phyloP scores from a whole-genome alignment of 148 eudicot genomes.

The Diospyros lotus region DNA sequence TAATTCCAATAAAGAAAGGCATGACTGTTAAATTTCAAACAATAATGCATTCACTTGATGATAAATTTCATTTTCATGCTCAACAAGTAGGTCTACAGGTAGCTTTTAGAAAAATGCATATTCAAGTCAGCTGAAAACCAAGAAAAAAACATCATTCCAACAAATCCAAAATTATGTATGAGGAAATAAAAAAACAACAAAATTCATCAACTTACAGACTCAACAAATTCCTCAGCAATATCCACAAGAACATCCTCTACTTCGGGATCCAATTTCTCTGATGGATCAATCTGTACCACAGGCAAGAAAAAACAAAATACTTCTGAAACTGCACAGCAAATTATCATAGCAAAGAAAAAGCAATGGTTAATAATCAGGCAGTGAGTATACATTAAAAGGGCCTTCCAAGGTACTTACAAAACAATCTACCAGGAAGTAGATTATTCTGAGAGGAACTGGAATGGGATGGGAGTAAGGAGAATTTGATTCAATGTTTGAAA shows the following conservation, averaged over 20 bases:
- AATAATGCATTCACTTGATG: too few species aligned
- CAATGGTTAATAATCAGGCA: too few species aligned
- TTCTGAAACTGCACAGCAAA: background rate
- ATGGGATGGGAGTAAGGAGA: too few species aligned
- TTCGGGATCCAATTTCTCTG: slow-evolving; percentile 79
- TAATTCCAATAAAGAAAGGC: too few species aligned
- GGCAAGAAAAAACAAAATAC: background rate
- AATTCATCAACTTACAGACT: slow-evolving; percentile 59
- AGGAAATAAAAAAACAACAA: background rate
- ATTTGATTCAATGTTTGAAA: too few species aligned
- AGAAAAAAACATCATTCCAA: background rate
- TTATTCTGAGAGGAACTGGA: too few species aligned
- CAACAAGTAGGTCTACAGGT: background rate
- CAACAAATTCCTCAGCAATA: slow-evolving; percentile 92
- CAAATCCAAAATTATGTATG: background rate
- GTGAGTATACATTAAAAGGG: background rate
- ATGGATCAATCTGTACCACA: slow-evolving; percentile 71
- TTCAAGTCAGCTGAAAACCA: background rate
- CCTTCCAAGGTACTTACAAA: background rate
- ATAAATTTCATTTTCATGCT: too few species aligned
- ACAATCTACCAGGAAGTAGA: too few species aligned
- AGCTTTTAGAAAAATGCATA: background rate
- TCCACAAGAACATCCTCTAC: slow-evolving; percentile 90
- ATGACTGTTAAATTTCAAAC: too few species aligned
- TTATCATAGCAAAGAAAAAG: background rate